Evolutionary conservation across 805 yeast genomes (phyloP), one percentile per base, ranked within the genome.

Genomic region (Wilhelminamyces savonicus): DNA sequence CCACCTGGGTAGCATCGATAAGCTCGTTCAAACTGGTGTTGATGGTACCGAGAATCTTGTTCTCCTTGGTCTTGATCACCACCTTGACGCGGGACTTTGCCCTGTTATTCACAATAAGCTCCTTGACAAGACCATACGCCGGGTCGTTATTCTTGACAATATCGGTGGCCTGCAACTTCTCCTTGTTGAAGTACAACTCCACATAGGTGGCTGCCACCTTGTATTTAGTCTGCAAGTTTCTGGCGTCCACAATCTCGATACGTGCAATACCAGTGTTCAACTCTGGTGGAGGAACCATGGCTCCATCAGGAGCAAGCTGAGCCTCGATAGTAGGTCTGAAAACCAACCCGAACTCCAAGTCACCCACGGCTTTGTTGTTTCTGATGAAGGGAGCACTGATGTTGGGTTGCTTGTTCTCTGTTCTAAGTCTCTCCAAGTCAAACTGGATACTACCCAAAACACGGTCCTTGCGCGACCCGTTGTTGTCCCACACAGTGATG

Each of bases 201-300:
- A 80, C 85, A 54, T 66, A 83, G 1, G 87, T 64, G 4, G 83
- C 59, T 6, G 19, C 19, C 6, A 71, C 62, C 33, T 56, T 48
- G 3, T 49, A 47, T 40, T 76, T 75, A 24, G 56, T 37, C 34
- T 51, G 58, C 52, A 67, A 64, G 33, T 66, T 74, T 59, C 85
- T 75, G 16, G 82, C 80, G 42, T 76, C 82, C 18, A 63, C 50
- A 27, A 84, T 56, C 36, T 78, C 81, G 42, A 90, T 60, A 46
- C 78, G 70, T 13, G 81, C 76, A 44, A 94, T 78, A 69, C 99
- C 99, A 11, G 97, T 86, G 59, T 90, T 90, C 52, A 85, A 74
- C 41, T 86, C 96, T 26, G 95, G 95, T 26, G 94, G 83, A 27
- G 94, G 86, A 41, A 77, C 79, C 31, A 72, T 66, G 3, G 88